These are phyloP conservation scores for Eucalyptus brandiana DNA, from an alignment of 345 rosid genomes.

Conservation along the genomic window DNA sequence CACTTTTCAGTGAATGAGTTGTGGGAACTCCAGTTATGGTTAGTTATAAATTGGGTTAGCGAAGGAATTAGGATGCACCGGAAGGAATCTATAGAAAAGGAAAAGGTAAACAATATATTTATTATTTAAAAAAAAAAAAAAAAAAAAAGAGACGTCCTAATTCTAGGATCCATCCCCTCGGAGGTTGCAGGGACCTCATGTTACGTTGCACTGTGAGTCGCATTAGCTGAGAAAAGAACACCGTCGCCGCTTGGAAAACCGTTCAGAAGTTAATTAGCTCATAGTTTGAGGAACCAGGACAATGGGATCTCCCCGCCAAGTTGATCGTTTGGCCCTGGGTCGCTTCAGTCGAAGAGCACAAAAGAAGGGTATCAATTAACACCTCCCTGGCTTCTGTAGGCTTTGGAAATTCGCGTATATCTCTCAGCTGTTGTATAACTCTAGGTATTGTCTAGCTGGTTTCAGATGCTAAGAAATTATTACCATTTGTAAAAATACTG, in stretches of 20 bases:
- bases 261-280: slow-evolving; percentile 2
- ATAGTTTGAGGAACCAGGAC: not conserved
- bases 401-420: not conserved
- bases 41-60: not conserved
- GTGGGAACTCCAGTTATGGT: not conserved
- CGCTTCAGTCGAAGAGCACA: not conserved
- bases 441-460: not conserved
- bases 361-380: not conserved
- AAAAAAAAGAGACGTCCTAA: not conserved
- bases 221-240: slow-evolving; percentile 15
- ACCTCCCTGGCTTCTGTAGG: not conserved
- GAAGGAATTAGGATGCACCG: not conserved
- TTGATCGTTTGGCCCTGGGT: not conserved
- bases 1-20: not conserved
- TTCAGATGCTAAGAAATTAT: not conserved
- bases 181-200: slow-evolving; percentile 19
- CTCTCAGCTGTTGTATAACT: not conserved
- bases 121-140: too few relatives aligned
- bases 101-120: not conserved
- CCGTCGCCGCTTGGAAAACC: slow-evolving; percentile 26
- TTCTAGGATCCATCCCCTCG: not conserved
- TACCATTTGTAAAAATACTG: not conserved
- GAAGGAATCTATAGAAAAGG: not conserved
- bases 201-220: slow-evolving; percentile 5
- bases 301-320: not conserved